These are phyloP conservation scores for Phytophthora syringae DNA, from an alignment of 352 stramenopile genomes.

Conservation along the genomic window DNA sequence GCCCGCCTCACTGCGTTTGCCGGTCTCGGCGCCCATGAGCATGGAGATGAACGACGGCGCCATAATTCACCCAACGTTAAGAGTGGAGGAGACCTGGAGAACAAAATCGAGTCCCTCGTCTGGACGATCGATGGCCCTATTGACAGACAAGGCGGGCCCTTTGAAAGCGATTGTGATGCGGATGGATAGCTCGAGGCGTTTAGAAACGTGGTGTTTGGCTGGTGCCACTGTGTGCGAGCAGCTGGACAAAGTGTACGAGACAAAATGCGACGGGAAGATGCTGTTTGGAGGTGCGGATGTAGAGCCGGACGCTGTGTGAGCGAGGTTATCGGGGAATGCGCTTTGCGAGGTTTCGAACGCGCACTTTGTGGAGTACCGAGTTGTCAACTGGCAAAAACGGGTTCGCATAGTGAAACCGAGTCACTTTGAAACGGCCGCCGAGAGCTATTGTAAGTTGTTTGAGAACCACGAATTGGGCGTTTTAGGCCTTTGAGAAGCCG, in stretches of 20 bases:
- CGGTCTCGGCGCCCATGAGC: conserved; percentile 55
- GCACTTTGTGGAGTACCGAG: background rate
- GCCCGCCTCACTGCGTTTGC: conserved; percentile 18
- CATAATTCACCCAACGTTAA: conserved; percentile 42
- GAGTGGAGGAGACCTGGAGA: too few species aligned
- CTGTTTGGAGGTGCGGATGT: background rate
- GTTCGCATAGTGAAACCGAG: conserved; percentile 14
- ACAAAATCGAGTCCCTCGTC: conserved; percentile 21
- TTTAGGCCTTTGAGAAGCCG: conserved; percentile 13
- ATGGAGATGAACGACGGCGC: conserved; percentile 68
- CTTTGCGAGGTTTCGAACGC: background rate
- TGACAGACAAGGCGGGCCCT: conserved; percentile 12
- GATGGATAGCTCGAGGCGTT: conserved; percentile 10
- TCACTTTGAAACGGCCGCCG: conserved; percentile 18
- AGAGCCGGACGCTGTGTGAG: too few species aligned
- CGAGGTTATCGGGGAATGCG: background rate
- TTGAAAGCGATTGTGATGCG: too few species aligned
- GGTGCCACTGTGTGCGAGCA: conserved; percentile 14
- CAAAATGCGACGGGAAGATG: background rate
- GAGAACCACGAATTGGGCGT: too few species aligned
- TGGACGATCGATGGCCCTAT: too few species aligned
- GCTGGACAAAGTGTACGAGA: background rate
- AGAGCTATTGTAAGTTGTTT: too few species aligned
- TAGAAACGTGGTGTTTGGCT: conserved; percentile 8
- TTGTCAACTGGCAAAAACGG: conserved; percentile 26